These are phyloP conservation scores for Phytopythium boreale DNA, from an alignment of 352 stramenopile genomes.

Conservation along the genomic window DNA sequence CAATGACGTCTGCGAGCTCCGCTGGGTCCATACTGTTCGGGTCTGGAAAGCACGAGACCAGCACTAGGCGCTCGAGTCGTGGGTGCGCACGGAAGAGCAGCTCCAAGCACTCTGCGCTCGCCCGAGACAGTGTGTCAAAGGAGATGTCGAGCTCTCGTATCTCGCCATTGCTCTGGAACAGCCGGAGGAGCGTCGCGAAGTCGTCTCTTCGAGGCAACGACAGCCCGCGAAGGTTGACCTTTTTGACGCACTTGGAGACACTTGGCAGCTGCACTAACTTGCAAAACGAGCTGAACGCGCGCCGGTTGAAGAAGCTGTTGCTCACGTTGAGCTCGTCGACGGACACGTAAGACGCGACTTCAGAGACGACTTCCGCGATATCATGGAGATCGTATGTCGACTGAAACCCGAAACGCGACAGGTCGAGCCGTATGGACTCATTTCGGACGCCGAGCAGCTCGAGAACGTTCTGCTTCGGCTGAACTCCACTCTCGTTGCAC, in stretches of 20 bases:
- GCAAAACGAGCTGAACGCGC: conserved; percentile 46
- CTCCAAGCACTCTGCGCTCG: conserved; percentile 31
- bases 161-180: conserved; percentile 21
- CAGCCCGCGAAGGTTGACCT: conserved; percentile 41
- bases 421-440: conserved; percentile 37
- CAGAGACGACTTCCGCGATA: conserved; percentile 40
- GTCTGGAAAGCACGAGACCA: conserved; percentile 56
- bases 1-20: conserved; percentile 10
- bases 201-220: conserved; percentile 44
- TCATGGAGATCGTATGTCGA: conserved; percentile 46
- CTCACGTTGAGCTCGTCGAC: conserved; percentile 48
- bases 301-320: conserved; percentile 63
- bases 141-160: conserved; percentile 61
- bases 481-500: conserved; percentile 39
- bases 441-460: conserved; percentile 35
- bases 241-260: conserved; percentile 30
- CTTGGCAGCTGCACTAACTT: conserved; percentile 34
- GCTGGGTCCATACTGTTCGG: not conserved
- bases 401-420: conserved; percentile 54
- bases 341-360: conserved; percentile 16
- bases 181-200: conserved; percentile 35
- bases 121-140: conserved; percentile 59
- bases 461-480: conserved; percentile 36
- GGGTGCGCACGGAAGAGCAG: conserved; percentile 35
- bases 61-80: conserved; percentile 35